Percentiles rank a stretch among this genome's conserved stretches.
Evolutionary conservation across 345 rosid genomes (phyloP).

Genomic region (Anastatica hierochuntica): DNA sequence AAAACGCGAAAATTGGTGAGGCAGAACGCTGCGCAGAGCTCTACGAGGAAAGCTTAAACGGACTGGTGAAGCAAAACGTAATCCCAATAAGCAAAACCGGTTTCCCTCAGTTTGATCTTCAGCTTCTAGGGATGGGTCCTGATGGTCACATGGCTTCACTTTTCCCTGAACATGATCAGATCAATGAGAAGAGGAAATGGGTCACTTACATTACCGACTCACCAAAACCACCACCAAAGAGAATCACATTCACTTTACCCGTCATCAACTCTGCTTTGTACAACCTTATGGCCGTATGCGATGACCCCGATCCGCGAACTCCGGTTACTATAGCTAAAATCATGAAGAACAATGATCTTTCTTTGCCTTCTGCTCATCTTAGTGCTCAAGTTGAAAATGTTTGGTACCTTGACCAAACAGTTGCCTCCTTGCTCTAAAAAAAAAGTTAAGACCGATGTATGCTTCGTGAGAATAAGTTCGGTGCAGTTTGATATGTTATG

Average conservation of each 20-base stretch:
- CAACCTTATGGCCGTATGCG: conserved; percentile 56
- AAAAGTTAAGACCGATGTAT: too few species aligned
- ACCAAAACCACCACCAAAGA: conserved; percentile 67
- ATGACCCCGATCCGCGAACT: too few species aligned
- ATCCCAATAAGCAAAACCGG: conserved; percentile 34
- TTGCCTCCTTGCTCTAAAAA: too few species aligned
- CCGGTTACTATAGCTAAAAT: too few species aligned
- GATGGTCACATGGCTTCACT: conserved; percentile 86
- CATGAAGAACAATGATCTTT: too few species aligned
- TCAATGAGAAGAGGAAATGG: conserved; percentile 54
- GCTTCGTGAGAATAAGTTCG: too few species aligned
- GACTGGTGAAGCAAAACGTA: conserved; percentile 29
- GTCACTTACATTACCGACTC: conserved; percentile 61
- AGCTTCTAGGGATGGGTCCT: conserved; percentile 82
- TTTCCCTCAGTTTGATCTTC: conserved; percentile 66
- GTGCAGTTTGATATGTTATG: too few species aligned
- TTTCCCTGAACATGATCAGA: conserved; percentile 59
- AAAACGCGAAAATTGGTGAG: conserved; percentile 50
- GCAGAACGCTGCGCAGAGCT: conserved; percentile 35
- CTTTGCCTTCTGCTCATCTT: conserved; percentile 54
- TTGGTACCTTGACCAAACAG: conserved; percentile 67
- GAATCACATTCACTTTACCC: conserved; percentile 79
- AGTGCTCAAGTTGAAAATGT: conserved; percentile 52
- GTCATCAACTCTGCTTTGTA: conserved; percentile 64
- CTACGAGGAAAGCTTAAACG: conserved; percentile 54